These are phyloP conservation scores for Wickerhamiella alocasiicola DNA, from an alignment of 805 yeast genomes.

Conservation along the genomic window DNA sequence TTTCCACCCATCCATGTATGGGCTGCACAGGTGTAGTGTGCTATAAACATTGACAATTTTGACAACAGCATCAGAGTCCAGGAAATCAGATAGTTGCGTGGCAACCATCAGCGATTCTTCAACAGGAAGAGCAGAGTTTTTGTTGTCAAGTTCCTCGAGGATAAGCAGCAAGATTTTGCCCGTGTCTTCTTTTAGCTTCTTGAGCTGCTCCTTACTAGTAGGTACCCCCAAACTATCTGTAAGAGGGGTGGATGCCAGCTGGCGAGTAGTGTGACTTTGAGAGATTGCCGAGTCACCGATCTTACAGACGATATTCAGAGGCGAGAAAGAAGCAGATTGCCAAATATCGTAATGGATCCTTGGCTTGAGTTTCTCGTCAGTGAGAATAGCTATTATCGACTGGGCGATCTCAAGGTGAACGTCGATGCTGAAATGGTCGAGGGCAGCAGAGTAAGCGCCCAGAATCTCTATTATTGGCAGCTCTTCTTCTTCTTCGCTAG, in stretches of 20 bases:
- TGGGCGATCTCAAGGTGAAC: slow-evolving; percentile 9
- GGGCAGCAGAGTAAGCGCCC: slow-evolving; percentile 9
- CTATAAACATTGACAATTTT: slow-evolving; percentile 38
- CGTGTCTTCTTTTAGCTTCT: background rate
- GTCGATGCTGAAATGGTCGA: background rate
- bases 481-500: background rate
- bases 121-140: slow-evolving; percentile 22
- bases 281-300: slow-evolving; percentile 8
- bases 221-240: background rate
- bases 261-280: background rate
- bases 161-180: slow-evolving; percentile 12
- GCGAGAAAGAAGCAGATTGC: slow-evolving; percentile 14
- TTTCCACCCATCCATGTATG: slow-evolving; percentile 41
- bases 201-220: background rate
- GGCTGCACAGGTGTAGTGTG: slow-evolving; percentile 41
- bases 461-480: slow-evolving; percentile 8
- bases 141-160: slow-evolving; percentile 27
- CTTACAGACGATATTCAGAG: slow-evolving; percentile 17
- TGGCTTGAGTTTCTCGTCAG: background rate
- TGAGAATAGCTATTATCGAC: background rate
- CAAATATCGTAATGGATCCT: slow-evolving; percentile 9
- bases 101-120: slow-evolving; percentile 25
- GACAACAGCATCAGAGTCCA: slow-evolving; percentile 31
- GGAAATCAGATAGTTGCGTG: slow-evolving; percentile 22
- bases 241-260: background rate